Percentiles rank a stretch among this genome's conserved stretches.
phyloP scores from a whole-genome alignment of 179 eudicot species.

The Patellifolia procumbens region DNA sequence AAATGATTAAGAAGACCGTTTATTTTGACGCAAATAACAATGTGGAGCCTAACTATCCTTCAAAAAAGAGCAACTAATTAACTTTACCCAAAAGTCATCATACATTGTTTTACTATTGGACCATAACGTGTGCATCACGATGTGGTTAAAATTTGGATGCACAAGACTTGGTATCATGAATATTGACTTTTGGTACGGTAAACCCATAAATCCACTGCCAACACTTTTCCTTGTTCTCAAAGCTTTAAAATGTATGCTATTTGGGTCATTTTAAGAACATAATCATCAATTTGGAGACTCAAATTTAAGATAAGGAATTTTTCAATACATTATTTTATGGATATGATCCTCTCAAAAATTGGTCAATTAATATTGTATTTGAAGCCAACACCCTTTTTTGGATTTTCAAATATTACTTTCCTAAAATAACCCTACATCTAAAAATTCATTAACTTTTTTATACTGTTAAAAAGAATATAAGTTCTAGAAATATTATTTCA shows the following conservation, averaged over 20 bases:
- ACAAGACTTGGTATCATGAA: conserved; percentile 8
- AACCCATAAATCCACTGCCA: conserved; percentile 1
- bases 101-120: background rate
- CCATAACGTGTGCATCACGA: conserved; percentile 8
- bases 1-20: background rate
- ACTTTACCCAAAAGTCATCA: conserved; percentile 4
- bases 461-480: too few species aligned
- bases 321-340: background rate
- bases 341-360: background rate
- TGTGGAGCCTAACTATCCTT: background rate
- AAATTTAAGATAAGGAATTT: conserved; percentile 4
- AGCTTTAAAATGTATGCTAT: background rate
- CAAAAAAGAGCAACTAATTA: background rate
- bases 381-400: too few species aligned
- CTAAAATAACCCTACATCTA: too few species aligned
- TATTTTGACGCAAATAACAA: conserved; percentile 5
- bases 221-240: conserved; percentile 10
- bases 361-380: too few species aligned
- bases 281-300: conserved; percentile 10
- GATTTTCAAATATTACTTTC: too few species aligned
- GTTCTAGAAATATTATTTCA: too few species aligned
- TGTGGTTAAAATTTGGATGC: background rate
- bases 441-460: too few species aligned
- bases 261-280: conserved; percentile 5
- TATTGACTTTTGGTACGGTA: conserved; percentile 2